A percentile compares a stretch with the other conserved stretches of the same genome.
phyloP scores from a whole-genome alignment of 2,329 filamentous ascomycete species.

The Eurotiales sp. region DNA sequence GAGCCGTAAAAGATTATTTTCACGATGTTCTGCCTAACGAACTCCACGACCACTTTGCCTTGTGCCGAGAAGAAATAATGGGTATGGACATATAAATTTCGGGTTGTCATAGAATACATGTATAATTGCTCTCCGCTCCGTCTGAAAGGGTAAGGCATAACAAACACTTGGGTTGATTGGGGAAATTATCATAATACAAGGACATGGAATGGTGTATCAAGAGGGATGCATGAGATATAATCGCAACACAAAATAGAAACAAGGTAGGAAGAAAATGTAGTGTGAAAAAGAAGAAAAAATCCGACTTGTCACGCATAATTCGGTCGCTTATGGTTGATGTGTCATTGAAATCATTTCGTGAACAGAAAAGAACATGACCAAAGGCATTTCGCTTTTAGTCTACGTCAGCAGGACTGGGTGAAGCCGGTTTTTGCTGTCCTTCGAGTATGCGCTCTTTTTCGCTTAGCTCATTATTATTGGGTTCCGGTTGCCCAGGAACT shows the following conservation, averaged over 20 bases:
- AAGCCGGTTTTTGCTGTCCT: slow-evolving; percentile 2
- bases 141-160: background rate
- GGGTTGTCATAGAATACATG: background rate
- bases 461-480: background rate
- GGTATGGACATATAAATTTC: background rate
- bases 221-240: no score
- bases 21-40: no score
- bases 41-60: no score
- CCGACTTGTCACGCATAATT: background rate
- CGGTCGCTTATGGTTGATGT: background rate
- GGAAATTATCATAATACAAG: slow-evolving; percentile 5
- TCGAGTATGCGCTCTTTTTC: slow-evolving; percentile 1
- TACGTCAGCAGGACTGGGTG: slow-evolving; percentile 11
- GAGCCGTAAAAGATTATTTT: no score
- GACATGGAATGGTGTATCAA: slow-evolving; percentile 2
- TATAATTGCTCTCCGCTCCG: background rate
- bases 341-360: slow-evolving; percentile 8
- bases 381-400: background rate
- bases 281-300: background rate
- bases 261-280: background rate
- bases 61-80: background rate
- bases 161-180: background rate
- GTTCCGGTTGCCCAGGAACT: background rate
- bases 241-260: background rate
- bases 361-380: background rate